Percentiles rank a stretch among this genome's conserved stretches.
Evolutionary conservation across 257 asterid species (phyloP).

Genomic region (Penstemon barbatus): DNA sequence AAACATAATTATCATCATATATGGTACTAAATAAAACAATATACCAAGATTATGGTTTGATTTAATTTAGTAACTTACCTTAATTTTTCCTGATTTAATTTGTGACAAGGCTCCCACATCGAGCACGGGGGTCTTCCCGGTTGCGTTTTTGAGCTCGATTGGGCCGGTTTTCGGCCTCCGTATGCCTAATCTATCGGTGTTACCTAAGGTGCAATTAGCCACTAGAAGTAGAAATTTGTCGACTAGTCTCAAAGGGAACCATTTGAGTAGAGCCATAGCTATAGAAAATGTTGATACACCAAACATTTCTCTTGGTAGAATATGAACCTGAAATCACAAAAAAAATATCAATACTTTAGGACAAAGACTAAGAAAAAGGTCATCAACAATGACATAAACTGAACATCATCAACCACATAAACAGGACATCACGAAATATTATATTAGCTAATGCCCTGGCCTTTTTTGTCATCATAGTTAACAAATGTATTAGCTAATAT

Average conservation of each 20-base stretch:
- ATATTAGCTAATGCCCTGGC: no score
- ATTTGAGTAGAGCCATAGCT: constrained; percentile 68
- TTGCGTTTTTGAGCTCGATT: constrained; percentile 74
- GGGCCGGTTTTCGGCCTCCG: constrained; percentile 93
- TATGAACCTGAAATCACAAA: constrained; percentile 57
- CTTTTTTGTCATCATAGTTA: no score
- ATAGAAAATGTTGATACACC: constrained; percentile 76
- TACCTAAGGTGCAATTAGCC: constrained; percentile 59
- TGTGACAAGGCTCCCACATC: constrained; percentile 85
- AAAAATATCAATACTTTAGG: neutral
- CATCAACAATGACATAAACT: neutral
- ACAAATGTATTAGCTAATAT: no score
- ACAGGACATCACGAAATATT: no score
- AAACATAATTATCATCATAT: neutral
- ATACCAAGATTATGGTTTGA: no score
- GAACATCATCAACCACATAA: neutral
- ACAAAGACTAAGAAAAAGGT: neutral
- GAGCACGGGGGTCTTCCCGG: constrained; percentile 92
- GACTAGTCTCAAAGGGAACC: constrained; percentile 70
- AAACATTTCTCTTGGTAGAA: constrained; percentile 81
- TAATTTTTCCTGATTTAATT: constrained; percentile 66
- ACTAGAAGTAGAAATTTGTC: constrained; percentile 63
- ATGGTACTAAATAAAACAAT: no score
- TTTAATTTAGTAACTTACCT: constrained; percentile 38
- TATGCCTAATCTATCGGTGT: constrained; percentile 62